Conservation (phyloP, 2,329 filamentous ascomycete genomes). For the Leptographium flavum region DNA sequence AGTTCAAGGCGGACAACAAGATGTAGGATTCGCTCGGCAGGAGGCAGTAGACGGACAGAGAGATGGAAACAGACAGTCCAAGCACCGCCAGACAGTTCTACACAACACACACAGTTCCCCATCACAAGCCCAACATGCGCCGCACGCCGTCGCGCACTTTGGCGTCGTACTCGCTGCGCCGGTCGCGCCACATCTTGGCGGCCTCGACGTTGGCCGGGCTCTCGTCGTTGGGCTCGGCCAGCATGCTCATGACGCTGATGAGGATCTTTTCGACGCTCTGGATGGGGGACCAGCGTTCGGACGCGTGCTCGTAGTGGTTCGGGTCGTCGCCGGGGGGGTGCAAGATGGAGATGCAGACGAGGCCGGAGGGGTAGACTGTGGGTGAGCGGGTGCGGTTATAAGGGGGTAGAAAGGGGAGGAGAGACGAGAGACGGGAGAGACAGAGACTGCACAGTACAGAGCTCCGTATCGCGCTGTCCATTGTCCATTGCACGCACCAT, state of each 20-base stretch:
- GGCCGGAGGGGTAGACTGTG: slow-evolving; percentile 75
- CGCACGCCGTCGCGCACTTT: slow-evolving; percentile 73
- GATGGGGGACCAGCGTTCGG: slow-evolving; percentile 90
- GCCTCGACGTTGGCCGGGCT: slow-evolving; percentile 93
- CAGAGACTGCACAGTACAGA: no score
- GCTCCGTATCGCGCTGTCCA: no score
- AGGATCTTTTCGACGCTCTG: slow-evolving; percentile 97
- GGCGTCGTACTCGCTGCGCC: slow-evolving; percentile 69
- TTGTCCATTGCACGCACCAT: slow-evolving; percentile 62
- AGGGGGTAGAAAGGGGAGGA: background rate
- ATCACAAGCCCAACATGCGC: slow-evolving; percentile 58
- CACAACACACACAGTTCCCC: background rate
- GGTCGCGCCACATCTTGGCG: slow-evolving; percentile 89
- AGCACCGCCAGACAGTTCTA: background rate
- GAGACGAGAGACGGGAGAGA: background rate
- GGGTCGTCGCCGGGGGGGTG: slow-evolving; percentile 94
- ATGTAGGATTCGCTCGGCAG: slow-evolving; percentile 35
- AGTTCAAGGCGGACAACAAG: slow-evolving; percentile 56
- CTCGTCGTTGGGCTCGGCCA: slow-evolving; percentile 94
- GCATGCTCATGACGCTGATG: slow-evolving; percentile 95
- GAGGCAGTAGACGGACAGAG: background rate
- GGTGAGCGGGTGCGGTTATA: background rate
- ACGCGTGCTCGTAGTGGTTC: slow-evolving; percentile 94
- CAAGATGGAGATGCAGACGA: slow-evolving; percentile 96
- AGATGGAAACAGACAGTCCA: background rate